These are phyloP conservation scores for Metschnikowia baotianmanensis DNA, from an alignment of 805 yeast genomes.

Conservation along the genomic window DNA sequence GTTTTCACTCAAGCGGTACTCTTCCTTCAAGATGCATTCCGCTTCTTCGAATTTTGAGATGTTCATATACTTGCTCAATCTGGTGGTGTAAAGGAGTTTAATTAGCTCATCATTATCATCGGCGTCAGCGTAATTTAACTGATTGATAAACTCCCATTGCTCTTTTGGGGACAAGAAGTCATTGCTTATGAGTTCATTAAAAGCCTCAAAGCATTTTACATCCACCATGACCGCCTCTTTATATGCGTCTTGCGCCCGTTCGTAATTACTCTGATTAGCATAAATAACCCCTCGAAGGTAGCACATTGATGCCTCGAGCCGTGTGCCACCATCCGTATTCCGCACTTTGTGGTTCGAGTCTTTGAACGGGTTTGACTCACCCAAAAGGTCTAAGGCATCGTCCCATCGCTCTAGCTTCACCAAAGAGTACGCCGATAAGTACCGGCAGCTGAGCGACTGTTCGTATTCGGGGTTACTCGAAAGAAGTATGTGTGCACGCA, in stretches of 20 bases:
- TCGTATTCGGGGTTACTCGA: constrained; percentile 52
- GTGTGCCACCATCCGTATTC: constrained; percentile 78
- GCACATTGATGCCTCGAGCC: constrained; percentile 83
- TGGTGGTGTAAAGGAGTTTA: constrained; percentile 70
- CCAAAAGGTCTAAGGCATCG: constrained; percentile 82
- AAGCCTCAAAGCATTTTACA: constrained; percentile 91
- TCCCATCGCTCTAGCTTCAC: constrained; percentile 76
- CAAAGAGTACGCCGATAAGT: constrained; percentile 72
- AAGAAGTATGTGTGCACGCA: constrained; percentile 73
- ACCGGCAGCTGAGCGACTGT: constrained; percentile 70
- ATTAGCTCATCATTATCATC: constrained; percentile 81
- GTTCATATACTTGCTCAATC: constrained; percentile 71
- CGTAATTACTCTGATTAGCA: constrained; percentile 79
- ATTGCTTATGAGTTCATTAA: constrained; percentile 69
- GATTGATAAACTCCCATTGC: constrained; percentile 75
- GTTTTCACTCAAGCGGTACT: constrained; percentile 67
- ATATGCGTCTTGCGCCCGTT: constrained; percentile 80
- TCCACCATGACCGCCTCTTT: constrained; percentile 85
- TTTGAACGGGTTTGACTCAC: constrained; percentile 75
- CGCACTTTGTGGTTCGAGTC: constrained; percentile 39
- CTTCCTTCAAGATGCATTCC: constrained; percentile 61
- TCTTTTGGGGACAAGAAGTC: constrained; percentile 79
- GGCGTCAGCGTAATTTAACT: constrained; percentile 65
- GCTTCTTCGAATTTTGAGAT: constrained; percentile 60
- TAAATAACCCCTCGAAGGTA: constrained; percentile 80